These are phyloP conservation scores for Diversispora eburnea DNA, from an alignment of 192 early-diverging fungal genomes.

Conservation along the genomic window DNA sequence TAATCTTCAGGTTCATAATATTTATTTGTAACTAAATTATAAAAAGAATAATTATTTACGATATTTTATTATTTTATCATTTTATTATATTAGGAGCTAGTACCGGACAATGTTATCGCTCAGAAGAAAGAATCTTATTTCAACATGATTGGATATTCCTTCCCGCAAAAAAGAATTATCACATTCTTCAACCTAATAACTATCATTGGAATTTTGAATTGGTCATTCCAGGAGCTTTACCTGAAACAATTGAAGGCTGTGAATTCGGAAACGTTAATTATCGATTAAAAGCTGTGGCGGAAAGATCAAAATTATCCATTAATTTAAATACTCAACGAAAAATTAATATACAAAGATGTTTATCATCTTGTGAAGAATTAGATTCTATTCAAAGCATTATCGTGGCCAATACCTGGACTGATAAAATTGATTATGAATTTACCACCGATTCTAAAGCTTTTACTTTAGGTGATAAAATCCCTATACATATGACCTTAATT, in stretches of 20 bases:
- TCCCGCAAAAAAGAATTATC: conserved; percentile 34
- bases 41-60: neutral
- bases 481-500: conserved; percentile 41
- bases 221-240: conserved; percentile 51
- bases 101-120: conserved; percentile 27
- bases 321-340: conserved; percentile 37
- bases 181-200: conserved; percentile 33
- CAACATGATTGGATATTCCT: conserved; percentile 54
- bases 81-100: neutral
- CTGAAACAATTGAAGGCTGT: conserved; percentile 51
- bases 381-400: conserved; percentile 32
- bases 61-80: too few species aligned
- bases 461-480: conserved; percentile 50
- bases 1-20: neutral
- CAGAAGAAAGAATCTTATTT: conserved; percentile 39
- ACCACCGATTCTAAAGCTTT: conserved; percentile 51
- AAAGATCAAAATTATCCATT: conserved; percentile 50
- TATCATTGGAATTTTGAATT: conserved; percentile 53
- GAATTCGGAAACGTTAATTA: conserved; percentile 49
- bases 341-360: conserved; percentile 47
- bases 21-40: neutral
- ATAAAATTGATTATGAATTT: conserved; percentile 55
- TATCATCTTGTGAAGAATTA: conserved; percentile 45
- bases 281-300: conserved; percentile 46
- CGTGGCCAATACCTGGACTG: conserved; percentile 49